phyloP scores from a whole-genome alignment of 2,329 filamentous ascomycete genomes.

The Pyrenochaeta sp. region DNA sequence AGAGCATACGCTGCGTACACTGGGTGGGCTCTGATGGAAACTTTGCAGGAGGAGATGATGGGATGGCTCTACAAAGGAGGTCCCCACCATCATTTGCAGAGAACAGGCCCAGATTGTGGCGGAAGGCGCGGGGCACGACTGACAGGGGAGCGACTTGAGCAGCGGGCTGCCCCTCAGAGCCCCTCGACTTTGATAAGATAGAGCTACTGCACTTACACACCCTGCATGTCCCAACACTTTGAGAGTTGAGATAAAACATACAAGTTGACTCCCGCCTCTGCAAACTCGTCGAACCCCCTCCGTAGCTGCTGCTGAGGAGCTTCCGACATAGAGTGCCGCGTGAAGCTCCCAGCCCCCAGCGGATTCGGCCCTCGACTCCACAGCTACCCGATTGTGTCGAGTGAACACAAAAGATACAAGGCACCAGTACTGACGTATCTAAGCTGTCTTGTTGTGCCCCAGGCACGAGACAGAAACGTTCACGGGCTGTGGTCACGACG shows the following conservation, averaged over 20 bases:
- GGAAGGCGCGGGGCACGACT: conserved; percentile 9
- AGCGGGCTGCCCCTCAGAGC: conserved; percentile 16
- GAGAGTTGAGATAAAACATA: conserved; percentile 10
- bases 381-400: conserved; percentile 19
- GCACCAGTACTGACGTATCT: conserved; percentile 14
- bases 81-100: not conserved
- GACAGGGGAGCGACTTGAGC: not conserved
- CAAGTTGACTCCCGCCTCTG: not conserved
- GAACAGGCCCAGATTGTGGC: conserved; percentile 11
- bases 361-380: conserved; percentile 10
- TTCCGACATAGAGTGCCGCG: conserved; percentile 17
- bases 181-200: conserved; percentile 11
- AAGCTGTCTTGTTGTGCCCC: conserved; percentile 10
- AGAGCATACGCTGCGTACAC: not conserved
- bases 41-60: not conserved
- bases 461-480: conserved; percentile 27
- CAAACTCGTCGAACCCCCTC: not conserved
- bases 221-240: conserved; percentile 28
- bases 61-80: not conserved
- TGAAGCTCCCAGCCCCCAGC: conserved; percentile 27
- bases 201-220: conserved; percentile 14
- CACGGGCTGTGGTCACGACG: conserved; percentile 28
- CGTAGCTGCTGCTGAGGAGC: conserved; percentile 28
- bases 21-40: not conserved
- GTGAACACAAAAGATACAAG: conserved; percentile 13